Conservation (phyloP, 768 basidiomycete species). For the Mycena pura region DNA sequence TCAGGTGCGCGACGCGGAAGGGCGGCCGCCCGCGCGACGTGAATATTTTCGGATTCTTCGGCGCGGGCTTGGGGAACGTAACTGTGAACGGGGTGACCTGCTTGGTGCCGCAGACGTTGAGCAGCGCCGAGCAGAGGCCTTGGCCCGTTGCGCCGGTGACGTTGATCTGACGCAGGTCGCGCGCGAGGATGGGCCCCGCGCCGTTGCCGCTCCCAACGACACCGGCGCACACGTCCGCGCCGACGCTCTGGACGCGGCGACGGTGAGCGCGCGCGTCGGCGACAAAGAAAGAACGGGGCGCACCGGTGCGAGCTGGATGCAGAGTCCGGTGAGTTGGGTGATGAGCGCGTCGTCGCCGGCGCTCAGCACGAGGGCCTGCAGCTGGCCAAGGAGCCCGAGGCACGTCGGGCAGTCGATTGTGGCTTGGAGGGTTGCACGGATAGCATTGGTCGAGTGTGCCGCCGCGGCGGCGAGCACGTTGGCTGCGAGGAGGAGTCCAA, state of each 20-base stretch:
- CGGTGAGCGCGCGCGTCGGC: neutral
- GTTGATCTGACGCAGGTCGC: slow-evolving; percentile 42
- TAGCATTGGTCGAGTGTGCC: neutral
- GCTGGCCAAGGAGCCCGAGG: neutral
- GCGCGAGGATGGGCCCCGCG: slow-evolving; percentile 46
- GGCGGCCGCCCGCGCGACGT: slow-evolving; percentile 28
- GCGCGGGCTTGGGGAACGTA: slow-evolving; percentile 34
- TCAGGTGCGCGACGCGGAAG: slow-evolving; percentile 45
- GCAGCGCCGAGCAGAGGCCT: slow-evolving; percentile 44
- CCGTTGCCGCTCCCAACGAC: slow-evolving; percentile 35
- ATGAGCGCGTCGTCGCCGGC: slow-evolving; percentile 18
- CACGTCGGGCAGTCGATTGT: slow-evolving; percentile 12
- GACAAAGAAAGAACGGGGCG: slow-evolving; percentile 16
- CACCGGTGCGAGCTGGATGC: slow-evolving; percentile 11
- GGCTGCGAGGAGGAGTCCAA: neutral
- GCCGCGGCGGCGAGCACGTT: neutral
- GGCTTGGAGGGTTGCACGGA: neutral
- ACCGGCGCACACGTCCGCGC: slow-evolving; percentile 43
- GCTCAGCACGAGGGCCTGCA: neutral
- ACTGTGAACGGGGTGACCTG: slow-evolving; percentile 34
- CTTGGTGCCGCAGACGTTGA: slow-evolving; percentile 41
- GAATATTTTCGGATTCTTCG: slow-evolving; percentile 20
- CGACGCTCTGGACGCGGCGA: neutral
- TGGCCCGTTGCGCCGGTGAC: slow-evolving; percentile 40
- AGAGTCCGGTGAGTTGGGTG: slow-evolving; percentile 5